Evolutionary conservation across 495 filamentous ascomycete species (phyloP), one percentile per base, ranked within the genome.

Genomic region (Xylaria palmicola): DNA sequence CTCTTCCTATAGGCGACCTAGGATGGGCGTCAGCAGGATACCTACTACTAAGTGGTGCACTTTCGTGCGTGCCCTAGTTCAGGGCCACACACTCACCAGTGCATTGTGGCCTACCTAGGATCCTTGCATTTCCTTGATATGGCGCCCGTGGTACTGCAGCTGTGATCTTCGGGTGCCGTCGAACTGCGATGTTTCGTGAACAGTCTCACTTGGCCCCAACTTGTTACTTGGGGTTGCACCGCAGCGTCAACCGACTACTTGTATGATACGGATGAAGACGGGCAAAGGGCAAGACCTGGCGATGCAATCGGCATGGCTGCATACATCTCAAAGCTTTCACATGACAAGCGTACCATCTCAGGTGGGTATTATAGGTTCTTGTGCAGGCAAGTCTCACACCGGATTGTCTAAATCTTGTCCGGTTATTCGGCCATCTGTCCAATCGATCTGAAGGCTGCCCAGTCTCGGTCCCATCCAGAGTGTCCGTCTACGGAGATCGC

Each of bases 341-440:
- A 68, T 71, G 68, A 71, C 60, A 36, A 13, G 22, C 15, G 19
- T 44, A 57, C 26, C 44, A 17, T 30, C 41, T 24, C 47, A 17
- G 13, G 30, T 47, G 59, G 50, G 37, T 29, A 30, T 45, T 37
- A 29, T 43, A 48, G 34, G 36, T 32, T 30, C 20, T 34, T 34
- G 17, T 62, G 60, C 65, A 62, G 64, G 60, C 62, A 63, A 65
- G 52, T 71, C 69, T 71, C 64, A 71, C 68, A 71, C 69, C 66
- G 66, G 62, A 37, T 65, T 59, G 59, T 67, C 66, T 60, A 66
- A 66, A 64, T 62, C 64, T 63, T 12, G 52, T 62, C 66, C 66
- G 68, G 64, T 65, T 69, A 67, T 62, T 58, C 49, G 58, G 43
- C 40, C 22, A 17, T 41, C 40, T 52, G 45, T 55, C 68, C 66